Evolutionary conservation across 441 rosid species (phyloP).

Genomic region (Bruguiera hainesii): DNA sequence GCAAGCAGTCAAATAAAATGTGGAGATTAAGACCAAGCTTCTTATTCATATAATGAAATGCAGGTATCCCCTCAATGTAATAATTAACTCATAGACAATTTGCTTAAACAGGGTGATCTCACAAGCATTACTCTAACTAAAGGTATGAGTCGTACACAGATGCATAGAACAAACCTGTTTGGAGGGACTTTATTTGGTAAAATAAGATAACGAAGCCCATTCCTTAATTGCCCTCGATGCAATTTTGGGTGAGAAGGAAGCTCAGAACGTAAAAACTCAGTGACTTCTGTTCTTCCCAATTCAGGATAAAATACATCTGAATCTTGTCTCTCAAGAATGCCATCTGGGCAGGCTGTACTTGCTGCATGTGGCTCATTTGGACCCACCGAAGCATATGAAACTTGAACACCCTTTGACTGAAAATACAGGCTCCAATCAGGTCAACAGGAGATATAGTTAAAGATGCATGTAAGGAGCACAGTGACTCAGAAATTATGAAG

Average conservation of each 20-base stretch:
- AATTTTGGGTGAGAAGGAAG: constrained; percentile 93
- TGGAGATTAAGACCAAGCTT: too few species aligned
- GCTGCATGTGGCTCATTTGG: constrained; percentile 99
- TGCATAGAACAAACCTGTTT: constrained; percentile 55
- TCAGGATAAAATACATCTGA: constrained; percentile 52
- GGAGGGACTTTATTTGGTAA: constrained; percentile 97
- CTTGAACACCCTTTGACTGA: constrained; percentile 49
- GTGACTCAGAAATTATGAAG: neutral
- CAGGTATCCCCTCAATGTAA: neutral
- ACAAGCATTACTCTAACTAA: constrained; percentile 9
- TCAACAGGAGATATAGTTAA: neutral
- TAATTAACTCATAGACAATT: neutral
- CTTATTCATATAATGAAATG: neutral
- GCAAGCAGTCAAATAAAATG: too few species aligned
- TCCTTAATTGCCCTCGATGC: constrained; percentile 75
- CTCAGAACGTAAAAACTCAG: constrained; percentile 58
- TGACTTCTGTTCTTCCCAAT: constrained; percentile 42
- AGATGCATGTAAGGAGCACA: neutral
- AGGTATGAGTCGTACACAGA: constrained; percentile 8
- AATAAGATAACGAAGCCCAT: constrained; percentile 95
- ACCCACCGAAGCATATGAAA: constrained; percentile 75
- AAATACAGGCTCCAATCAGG: constrained; percentile 19
- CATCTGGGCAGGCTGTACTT: constrained; percentile 83
- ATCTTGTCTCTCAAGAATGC: constrained; percentile 70
- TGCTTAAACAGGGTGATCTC: neutral